Evolutionary conservation across 2,329 filamentous ascomycete genomes (phyloP), one percentile per base, ranked within the genome.

Genomic region (Pseudocercospora eumusae): DNA sequence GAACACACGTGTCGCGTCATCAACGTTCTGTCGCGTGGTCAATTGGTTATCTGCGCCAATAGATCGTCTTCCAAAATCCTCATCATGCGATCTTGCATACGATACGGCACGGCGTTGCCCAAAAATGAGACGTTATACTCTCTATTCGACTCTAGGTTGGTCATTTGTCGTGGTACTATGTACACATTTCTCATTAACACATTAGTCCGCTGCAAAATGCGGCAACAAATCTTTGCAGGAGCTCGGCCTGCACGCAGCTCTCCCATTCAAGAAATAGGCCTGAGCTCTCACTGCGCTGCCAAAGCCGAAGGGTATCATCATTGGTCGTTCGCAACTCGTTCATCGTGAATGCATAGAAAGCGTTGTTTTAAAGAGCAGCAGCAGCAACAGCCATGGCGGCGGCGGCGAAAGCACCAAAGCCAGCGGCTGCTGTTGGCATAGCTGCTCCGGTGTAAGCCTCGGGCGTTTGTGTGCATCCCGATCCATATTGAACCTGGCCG

Each of bases 401-500:
- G 20, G 53, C 57, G 28, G 57, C 61, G 25, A 59, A 56, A 6
- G 61, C 61, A n/a, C 61, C 61, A 15, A 60, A 40, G 25, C 61
- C 61, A 6, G 53, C 28, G 0, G 52, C 56, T 10, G 61, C 61
- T 31, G 56, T 55, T 9, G 61, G 61, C 15, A 54, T 42, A 3
- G 61, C 57, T 25, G 61, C 61, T 42, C 57, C 61, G 3, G 61
- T 63, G 31, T 63, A 60, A 10, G 33, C 53, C 28, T 40, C 44
- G 21, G 59, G 59, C 18, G 20, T 54, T 7, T 28, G 28, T 3
- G 49, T 25, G 25, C 49, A 53, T 53, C 18, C 21, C 5, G 7
- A 11, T 13, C 18, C 18, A 8, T 21, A 21, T 15, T 53, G 49
- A 2, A 31, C 11, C 21, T 27, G 49, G 8, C 49, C 49, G 20